Percentiles rank a stretch among this genome's conserved stretches.
Conservation (phyloP, 345 rosid species). For the Eucalyptus camaldulensis region DNA sequence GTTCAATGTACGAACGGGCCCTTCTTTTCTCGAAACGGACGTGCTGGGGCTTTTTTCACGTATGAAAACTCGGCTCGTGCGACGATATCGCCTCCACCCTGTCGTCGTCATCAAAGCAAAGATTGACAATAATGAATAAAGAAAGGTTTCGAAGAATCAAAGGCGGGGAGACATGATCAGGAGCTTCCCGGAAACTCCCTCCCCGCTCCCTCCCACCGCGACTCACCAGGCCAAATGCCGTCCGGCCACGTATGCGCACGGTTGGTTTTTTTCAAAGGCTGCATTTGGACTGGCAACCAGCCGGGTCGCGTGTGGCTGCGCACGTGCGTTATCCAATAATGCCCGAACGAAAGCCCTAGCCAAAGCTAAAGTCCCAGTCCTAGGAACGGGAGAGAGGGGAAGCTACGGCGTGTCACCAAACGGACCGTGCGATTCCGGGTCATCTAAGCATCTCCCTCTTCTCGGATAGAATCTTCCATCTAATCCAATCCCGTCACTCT, state of each 20-base stretch:
- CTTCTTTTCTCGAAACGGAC: background rate
- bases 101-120: background rate
- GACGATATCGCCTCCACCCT: background rate
- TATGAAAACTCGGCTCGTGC: background rate
- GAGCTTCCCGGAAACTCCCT: background rate
- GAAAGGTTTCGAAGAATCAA: background rate
- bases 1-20: background rate
- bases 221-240: background rate
- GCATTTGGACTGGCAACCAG: background rate
- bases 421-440: slow-evolving; percentile 12
- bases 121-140: background rate
- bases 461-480: background rate
- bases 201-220: background rate
- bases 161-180: background rate
- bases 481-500: background rate
- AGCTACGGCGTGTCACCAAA: background rate
- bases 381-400: background rate
- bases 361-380: background rate
- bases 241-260: background rate
- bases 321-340: slow-evolving; percentile 12
- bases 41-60: background rate
- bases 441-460: background rate
- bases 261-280: background rate
- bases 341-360: background rate
- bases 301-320: slow-evolving; percentile 17